phyloP scores from a whole-genome alignment of 768 basidiomycete species.

The Leccinum imitatum region DNA sequence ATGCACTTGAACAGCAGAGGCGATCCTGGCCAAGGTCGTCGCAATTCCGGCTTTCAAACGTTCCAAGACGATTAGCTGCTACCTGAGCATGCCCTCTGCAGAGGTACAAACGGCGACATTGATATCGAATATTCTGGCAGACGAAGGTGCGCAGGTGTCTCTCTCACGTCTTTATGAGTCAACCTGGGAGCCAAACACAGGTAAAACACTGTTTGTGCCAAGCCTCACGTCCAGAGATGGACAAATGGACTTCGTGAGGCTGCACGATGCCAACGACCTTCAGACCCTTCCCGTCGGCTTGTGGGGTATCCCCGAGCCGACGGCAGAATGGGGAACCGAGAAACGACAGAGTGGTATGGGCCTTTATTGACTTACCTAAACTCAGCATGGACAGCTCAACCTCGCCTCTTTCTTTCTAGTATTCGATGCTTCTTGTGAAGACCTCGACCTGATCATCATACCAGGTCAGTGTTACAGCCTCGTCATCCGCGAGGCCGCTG shows the following conservation, averaged over 20 bases:
- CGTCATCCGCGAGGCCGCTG: slow-evolving; percentile 10
- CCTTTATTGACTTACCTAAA: slow-evolving; percentile 1
- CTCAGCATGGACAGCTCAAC: slow-evolving; percentile 2
- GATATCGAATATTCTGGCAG: slow-evolving; percentile 49
- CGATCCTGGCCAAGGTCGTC: slow-evolving; percentile 48
- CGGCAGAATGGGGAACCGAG: slow-evolving; percentile 39
- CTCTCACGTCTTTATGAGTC: not conserved
- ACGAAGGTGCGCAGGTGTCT: slow-evolving; percentile 41
- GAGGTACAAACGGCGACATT: slow-evolving; percentile 63
- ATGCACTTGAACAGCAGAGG: slow-evolving; percentile 21
- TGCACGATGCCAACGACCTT: slow-evolving; percentile 61
- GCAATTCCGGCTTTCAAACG: slow-evolving; percentile 50
- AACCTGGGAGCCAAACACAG: slow-evolving; percentile 33
- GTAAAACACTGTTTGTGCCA: slow-evolving; percentile 69
- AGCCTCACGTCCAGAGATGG: slow-evolving; percentile 48
- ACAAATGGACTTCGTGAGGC: slow-evolving; percentile 64
- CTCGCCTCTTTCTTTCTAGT: slow-evolving; percentile 20
- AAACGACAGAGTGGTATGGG: slow-evolving; percentile 54
- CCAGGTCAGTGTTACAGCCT: slow-evolving; percentile 49
- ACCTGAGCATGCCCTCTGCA: slow-evolving; percentile 74
- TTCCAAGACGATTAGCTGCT: slow-evolving; percentile 63
- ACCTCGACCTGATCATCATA: slow-evolving; percentile 62
- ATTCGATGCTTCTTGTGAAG: slow-evolving; percentile 35
- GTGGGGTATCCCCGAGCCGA: slow-evolving; percentile 80
- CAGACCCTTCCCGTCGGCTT: slow-evolving; percentile 52